Evolutionary conservation across 1,284 basidiomycete genomes (phyloP), one percentile per base, ranked within the genome.

Genomic region (Trichosporon sp.): DNA sequence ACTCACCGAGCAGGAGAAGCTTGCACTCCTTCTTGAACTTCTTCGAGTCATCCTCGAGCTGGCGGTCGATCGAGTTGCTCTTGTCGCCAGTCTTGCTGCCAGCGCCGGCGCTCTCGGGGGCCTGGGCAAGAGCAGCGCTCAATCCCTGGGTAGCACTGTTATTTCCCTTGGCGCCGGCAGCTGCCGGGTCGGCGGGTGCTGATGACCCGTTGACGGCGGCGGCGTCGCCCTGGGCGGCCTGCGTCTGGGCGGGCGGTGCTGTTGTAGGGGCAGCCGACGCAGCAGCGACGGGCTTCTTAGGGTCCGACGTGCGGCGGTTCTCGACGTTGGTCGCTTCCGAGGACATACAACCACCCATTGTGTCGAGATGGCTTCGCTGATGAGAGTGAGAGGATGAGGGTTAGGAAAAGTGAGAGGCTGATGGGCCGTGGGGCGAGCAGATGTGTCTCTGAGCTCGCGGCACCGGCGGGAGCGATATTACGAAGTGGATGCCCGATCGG

Each of bases 11-110:
- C 23, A 98, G 86, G 27, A 98, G 84, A 74, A 98, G 95, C 87
- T 98, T 98, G 87, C 92, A 95, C 84, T 97, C 95, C 79, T 91
- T 90, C 83, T 91, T 91, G 76, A 92, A 92, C 83, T 85, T 85
- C 72, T 82, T 84, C 47, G 80, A 82, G 75, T 87, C 86, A 71
- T 87, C 86, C 72, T 87, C 86, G 42, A 87, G 77, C 77, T 86
- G 85, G 71, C 84, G 83, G 78, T 87, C 86, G 68, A 87, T 87
- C 65, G 80, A 80, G 70, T 85, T 83, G 66, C 89, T 92, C 78
- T 87, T 87, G 73, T 89, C 87, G 42, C 72, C 67, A n/a, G 66
- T 58, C 62, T 74, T 71, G 27, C 65, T 47, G 73, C 72, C 56
- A 27, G n/a, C 58, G 4, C 58, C 42, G 5, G 32, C 63, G n/a